Conservation (phyloP, 768 basidiomycete species). For the Naganishia vishniacii region DNA sequence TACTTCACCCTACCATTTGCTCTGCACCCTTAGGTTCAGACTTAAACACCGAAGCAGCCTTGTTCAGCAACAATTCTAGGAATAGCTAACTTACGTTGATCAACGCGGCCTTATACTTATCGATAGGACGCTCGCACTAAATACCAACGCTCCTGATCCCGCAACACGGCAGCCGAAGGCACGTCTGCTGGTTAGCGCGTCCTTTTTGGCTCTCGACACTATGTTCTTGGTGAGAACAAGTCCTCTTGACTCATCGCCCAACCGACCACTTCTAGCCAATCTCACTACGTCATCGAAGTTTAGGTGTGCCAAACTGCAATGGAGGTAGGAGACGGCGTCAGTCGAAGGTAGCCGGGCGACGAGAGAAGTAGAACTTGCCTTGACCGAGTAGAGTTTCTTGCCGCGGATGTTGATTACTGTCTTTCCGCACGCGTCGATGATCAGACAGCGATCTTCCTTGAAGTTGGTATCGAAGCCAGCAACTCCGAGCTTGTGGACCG, state of each 20-base stretch:
- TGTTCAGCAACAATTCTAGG: too few relatives aligned
- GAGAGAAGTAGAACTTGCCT: neutral
- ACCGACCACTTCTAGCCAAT: neutral
- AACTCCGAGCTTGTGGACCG: neutral
- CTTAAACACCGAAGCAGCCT: too few relatives aligned
- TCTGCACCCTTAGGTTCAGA: too few relatives aligned
- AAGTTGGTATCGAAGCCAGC: neutral
- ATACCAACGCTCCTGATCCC: too few relatives aligned
- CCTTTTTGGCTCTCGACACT: too few relatives aligned
- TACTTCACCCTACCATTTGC: too few relatives aligned
- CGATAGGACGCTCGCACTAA: too few relatives aligned
- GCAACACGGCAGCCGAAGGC: too few relatives aligned
- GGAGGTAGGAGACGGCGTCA: slow-evolving; percentile 2
- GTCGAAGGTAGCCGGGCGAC: neutral
- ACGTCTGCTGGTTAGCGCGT: too few relatives aligned
- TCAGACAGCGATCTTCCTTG: neutral
- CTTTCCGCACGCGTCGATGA: neutral
- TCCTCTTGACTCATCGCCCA: neutral
- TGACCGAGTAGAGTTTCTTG: slow-evolving; percentile 10
- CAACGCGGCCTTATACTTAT: too few relatives aligned
- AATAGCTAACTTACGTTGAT: too few relatives aligned
- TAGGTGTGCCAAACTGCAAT: neutral
- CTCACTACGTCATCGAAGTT: slow-evolving; percentile 5
- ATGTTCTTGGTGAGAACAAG: neutral
- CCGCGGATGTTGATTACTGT: neutral